phyloP scores from a whole-genome alignment of 805 yeast genomes.

The Scheffersomyces lignosus region DNA sequence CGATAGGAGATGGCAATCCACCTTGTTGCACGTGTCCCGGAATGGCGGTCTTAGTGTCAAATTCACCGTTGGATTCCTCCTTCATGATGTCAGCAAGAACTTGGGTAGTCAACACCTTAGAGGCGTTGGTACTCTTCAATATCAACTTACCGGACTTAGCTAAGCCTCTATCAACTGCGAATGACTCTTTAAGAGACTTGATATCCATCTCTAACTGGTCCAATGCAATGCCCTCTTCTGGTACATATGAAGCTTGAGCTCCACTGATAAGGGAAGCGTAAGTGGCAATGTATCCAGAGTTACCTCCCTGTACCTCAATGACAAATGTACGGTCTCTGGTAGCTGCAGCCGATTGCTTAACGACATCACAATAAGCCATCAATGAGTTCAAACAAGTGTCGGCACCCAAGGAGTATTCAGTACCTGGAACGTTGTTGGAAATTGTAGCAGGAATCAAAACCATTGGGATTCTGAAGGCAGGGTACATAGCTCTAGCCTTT shows the following conservation, averaged over 20 bases:
- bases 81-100: slow-evolving; percentile 80
- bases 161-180: slow-evolving; percentile 72
- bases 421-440: slow-evolving; percentile 98
- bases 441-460: slow-evolving; percentile 92
- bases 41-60: slow-evolving; percentile 90
- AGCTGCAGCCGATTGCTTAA: slow-evolving; percentile 93
- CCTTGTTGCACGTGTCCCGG: slow-evolving; percentile 99
- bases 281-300: slow-evolving; percentile 91
- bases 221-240: slow-evolving; percentile 77
- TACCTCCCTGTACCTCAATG: slow-evolving; percentile 98
- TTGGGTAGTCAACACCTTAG: slow-evolving; percentile 77
- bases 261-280: slow-evolving; percentile 84
- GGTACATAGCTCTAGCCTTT: slow-evolving; percentile 73
- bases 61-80: slow-evolving; percentile 72
- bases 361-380: slow-evolving; percentile 90
- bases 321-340: slow-evolving; percentile 93
- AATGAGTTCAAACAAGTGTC: slow-evolving; percentile 94
- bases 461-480: slow-evolving; percentile 93
- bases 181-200: slow-evolving; percentile 63
- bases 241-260: slow-evolving; percentile 87
- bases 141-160: slow-evolving; percentile 83
- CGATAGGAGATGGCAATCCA: slow-evolving; percentile 91
- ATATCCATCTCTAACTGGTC: slow-evolving; percentile 75
- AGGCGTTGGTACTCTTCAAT: slow-evolving; percentile 81
- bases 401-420: slow-evolving; percentile 92